Percentiles rank a stretch among this genome's conserved stretches.
These are phyloP conservation scores for Omphalea diandra DNA, from an alignment of 441 rosid species.

Conservation along the genomic window DNA sequence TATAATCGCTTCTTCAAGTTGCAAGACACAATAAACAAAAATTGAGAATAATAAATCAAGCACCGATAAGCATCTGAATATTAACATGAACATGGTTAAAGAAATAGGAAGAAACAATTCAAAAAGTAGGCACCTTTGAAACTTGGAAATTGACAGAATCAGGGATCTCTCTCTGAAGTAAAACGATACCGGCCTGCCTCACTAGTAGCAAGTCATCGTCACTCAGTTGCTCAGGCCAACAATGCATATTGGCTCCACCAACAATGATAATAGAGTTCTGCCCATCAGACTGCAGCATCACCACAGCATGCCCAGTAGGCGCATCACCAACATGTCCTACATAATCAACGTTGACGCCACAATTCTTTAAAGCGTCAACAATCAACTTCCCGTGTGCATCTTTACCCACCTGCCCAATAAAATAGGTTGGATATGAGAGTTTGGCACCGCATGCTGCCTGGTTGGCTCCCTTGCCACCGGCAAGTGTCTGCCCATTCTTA, in stretches of 20 bases:
- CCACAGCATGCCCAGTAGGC: constrained; percentile 95
- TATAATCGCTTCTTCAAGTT: not conserved
- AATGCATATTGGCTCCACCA: constrained; percentile 81
- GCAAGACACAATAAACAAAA: not conserved
- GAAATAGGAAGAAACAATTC: not conserved
- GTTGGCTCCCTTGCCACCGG: constrained; percentile 92
- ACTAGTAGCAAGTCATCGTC: constrained; percentile 60
- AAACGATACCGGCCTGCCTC: constrained; percentile 72
- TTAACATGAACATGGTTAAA: not conserved
- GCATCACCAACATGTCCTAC: constrained; percentile 39
- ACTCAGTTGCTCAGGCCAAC: constrained; percentile 61
- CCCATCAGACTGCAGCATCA: constrained; percentile 84
- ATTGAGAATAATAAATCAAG: not conserved
- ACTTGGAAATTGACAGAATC: constrained; percentile 83
- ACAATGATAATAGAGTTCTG: constrained; percentile 88
- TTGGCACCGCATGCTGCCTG: constrained; percentile 87
- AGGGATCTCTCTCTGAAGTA: constrained; percentile 91
- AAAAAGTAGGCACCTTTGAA: constrained; percentile 52
- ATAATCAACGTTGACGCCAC: constrained; percentile 63
- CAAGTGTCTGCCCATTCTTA: constrained; percentile 65
- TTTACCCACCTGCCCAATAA: constrained; percentile 76
- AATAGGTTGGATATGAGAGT: constrained; percentile 71
- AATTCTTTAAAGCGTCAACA: constrained; percentile 48
- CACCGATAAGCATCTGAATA: not conserved
- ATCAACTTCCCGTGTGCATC: constrained; percentile 81